Conservation (phyloP, 257 asterid genomes). For the Osmanthus fragrans region DNA sequence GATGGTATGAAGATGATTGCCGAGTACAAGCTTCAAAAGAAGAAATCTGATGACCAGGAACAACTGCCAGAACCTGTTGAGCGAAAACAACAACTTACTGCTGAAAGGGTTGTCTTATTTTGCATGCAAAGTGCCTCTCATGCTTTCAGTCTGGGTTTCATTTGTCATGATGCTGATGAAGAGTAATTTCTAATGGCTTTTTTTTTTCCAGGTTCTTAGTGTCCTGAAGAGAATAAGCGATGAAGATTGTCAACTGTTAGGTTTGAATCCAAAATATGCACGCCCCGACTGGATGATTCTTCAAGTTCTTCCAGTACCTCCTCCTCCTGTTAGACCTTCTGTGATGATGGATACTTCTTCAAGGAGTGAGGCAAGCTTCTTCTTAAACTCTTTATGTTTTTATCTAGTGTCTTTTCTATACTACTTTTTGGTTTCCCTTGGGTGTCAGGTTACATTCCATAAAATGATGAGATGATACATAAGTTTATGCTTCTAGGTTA, state of each 20-base stretch:
- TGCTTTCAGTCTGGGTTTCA: conserved; percentile 5
- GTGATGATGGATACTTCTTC: conserved; percentile 99
- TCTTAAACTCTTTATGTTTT: conserved; percentile 19
- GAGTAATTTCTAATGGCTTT: conserved; percentile 8
- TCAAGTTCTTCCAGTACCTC: conserved; percentile 98
- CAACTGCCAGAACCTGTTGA: conserved; percentile 98
- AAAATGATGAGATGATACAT: conserved; percentile 7
- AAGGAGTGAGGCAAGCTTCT: conserved; percentile 84
- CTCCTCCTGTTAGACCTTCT: conserved; percentile 99
- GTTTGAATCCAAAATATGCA: conserved; percentile 87
- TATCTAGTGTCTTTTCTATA: conserved; percentile 13
- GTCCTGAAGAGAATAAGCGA: conserved; percentile 90
- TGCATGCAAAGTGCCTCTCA: neutral
- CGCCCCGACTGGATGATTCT: conserved; percentile 99
- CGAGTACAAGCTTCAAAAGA: conserved; percentile 75
- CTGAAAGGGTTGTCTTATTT: conserved; percentile 64
- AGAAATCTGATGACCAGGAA: conserved; percentile 82
- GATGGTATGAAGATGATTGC: conserved; percentile 99
- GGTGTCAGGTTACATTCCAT: conserved; percentile 15
- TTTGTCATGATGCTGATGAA: neutral
- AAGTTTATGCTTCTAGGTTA: neutral
- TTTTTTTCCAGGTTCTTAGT: conserved; percentile 72
- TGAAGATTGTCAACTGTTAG: conserved; percentile 77
- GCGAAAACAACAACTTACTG: conserved; percentile 80
- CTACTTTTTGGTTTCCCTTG: conserved; percentile 15